Conservation (phyloP, 2,329 filamentous ascomycete species). For the Claviceps africana region DNA sequence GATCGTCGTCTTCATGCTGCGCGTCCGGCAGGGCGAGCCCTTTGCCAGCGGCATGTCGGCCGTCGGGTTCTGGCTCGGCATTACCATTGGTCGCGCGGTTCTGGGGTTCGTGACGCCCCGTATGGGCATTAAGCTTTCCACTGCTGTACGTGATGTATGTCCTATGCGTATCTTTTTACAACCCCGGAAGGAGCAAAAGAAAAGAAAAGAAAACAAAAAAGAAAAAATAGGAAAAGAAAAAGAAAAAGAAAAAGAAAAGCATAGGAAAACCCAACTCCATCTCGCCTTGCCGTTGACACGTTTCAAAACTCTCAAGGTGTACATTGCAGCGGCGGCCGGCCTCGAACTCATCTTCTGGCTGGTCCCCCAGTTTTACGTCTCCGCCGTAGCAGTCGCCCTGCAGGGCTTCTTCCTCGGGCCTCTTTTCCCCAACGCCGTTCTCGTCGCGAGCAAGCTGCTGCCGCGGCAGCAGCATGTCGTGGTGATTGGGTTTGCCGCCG, state of each 20-base stretch:
- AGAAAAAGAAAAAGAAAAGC: background rate
- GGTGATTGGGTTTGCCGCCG: background rate
- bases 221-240: background rate
- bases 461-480: constrained; percentile 34
- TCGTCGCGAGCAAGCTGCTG: constrained; percentile 56
- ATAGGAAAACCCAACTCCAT: background rate
- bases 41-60: constrained; percentile 60
- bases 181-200: no score
- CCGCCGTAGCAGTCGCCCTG: constrained; percentile 48
- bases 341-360: constrained; percentile 46
- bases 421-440: constrained; percentile 56
- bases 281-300: background rate
- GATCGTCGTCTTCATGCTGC: constrained; percentile 70
- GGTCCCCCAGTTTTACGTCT: constrained; percentile 45
- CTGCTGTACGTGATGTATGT: background rate
- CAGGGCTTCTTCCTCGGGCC: constrained; percentile 66
- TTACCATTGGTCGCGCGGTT: constrained; percentile 52
- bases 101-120: constrained; percentile 58
- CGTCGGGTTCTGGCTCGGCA: constrained; percentile 68
- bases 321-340: constrained; percentile 45
- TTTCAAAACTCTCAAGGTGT: constrained; percentile 23
- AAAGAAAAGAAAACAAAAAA: no score
- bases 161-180: no score
- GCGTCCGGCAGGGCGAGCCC: constrained; percentile 46
- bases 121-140: constrained; percentile 32